These are phyloP conservation scores for Colletotrichum sp. DNA, from an alignment of 2,329 filamentous ascomycete genomes.

Conservation along the genomic window DNA sequence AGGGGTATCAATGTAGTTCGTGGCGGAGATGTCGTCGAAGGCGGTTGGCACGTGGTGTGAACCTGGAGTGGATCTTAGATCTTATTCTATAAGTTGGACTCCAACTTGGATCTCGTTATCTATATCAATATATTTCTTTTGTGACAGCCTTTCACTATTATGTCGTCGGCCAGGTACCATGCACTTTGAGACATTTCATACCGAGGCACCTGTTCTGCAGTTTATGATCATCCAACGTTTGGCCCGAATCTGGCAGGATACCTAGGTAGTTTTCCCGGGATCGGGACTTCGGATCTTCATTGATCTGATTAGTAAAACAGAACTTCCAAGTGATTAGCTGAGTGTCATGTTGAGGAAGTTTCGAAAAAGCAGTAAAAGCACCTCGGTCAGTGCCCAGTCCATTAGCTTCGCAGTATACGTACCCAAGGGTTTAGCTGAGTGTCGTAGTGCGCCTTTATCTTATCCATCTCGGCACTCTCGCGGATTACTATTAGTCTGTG, in stretches of 20 bases:
- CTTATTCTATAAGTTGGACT: neutral
- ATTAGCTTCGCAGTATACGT: too few relatives aligned
- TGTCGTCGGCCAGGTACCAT: neutral
- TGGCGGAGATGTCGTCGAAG: neutral
- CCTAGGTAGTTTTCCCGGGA: neutral
- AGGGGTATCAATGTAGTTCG: neutral
- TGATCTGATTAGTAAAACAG: too few relatives aligned
- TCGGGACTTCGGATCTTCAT: too few relatives aligned
- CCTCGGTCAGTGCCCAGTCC: too few relatives aligned
- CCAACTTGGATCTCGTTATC: neutral
- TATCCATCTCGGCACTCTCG: neutral
- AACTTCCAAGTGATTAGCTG: too few relatives aligned
- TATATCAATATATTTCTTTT: neutral
- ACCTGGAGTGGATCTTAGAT: neutral
- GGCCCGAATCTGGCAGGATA: neutral
- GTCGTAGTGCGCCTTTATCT: neutral
- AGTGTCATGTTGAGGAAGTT: too few relatives aligned
- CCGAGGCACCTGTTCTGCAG: neutral
- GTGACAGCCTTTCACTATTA: neutral
- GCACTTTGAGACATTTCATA: neutral
- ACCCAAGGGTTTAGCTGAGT: too few relatives aligned
- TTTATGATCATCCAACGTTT: rapidly evolving
- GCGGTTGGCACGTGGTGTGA: neutral
- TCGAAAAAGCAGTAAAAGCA: too few relatives aligned
- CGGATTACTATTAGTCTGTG: neutral